Percentiles rank a stretch among this genome's conserved stretches.
phyloP scores from a whole-genome alignment of 2,329 filamentous ascomycete genomes.

The Xylariaceae sp. region DNA sequence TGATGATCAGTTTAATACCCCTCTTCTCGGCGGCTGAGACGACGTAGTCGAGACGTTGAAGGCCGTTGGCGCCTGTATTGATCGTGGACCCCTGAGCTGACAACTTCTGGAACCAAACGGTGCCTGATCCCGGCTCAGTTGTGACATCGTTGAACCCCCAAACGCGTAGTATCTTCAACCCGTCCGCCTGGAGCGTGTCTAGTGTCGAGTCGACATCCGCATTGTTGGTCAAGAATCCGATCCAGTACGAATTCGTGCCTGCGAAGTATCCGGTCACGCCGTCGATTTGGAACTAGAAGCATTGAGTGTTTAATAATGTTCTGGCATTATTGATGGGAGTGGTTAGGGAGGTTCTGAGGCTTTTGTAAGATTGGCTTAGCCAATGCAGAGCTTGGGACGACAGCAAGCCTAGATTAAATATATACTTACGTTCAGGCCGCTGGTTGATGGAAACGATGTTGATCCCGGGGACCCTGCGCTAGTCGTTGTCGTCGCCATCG shows the following conservation, averaged over 20 bases:
- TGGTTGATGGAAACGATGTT: slow-evolving; percentile 13
- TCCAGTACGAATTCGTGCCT: slow-evolving; percentile 53
- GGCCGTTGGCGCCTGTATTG: slow-evolving; percentile 59
- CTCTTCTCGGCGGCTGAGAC: slow-evolving; percentile 55
- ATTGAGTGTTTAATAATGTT: background rate
- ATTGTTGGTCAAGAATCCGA: slow-evolving; percentile 47
- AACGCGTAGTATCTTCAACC: slow-evolving; percentile 55
- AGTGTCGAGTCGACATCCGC: slow-evolving; percentile 52
- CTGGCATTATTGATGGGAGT: slow-evolving; percentile 10
- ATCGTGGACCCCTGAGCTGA: slow-evolving; percentile 50
- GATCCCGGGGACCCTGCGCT: background rate
- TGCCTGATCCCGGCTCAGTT: slow-evolving; percentile 33
- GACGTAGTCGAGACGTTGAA: slow-evolving; percentile 62
- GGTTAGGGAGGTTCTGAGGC: slow-evolving; percentile 25
- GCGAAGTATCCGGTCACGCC: slow-evolving; percentile 43
- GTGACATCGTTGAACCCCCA: slow-evolving; percentile 61
- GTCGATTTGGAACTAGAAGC: slow-evolving; percentile 37
- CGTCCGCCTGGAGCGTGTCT: slow-evolving; percentile 45
- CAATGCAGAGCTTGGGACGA: too few species aligned
- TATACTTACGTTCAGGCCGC: slow-evolving; percentile 11
- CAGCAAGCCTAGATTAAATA: too few species aligned
- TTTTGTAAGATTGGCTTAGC: background rate
- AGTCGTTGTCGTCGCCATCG: slow-evolving; percentile 3
- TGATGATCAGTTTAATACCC: slow-evolving; percentile 60
- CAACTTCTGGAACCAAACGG: slow-evolving; percentile 53